These are phyloP conservation scores for Daldinia loculata DNA, from an alignment of 495 filamentous ascomycete species.

Conservation along the genomic window DNA sequence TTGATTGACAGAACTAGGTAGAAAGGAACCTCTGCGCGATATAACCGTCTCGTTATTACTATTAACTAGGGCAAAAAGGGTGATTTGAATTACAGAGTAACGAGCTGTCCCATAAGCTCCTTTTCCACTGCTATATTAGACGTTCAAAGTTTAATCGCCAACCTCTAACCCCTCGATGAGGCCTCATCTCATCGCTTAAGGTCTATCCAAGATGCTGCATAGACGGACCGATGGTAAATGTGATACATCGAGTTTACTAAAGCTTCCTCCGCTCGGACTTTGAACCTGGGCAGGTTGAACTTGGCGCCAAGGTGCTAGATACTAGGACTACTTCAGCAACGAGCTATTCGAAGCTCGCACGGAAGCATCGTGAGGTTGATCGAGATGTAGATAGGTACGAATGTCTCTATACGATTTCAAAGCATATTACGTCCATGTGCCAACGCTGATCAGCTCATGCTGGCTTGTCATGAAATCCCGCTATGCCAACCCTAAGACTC, in stretches of 20 bases:
- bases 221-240: slow-evolving; percentile 29
- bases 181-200: slow-evolving; percentile 11
- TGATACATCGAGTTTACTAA: slow-evolving; percentile 27
- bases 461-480: background rate
- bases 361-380: background rate
- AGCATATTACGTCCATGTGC: background rate
- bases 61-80: background rate
- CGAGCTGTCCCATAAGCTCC: background rate
- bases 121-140: background rate
- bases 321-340: background rate
- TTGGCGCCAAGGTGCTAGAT: slow-evolving; percentile 13
- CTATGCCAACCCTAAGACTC: background rate
- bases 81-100: background rate
- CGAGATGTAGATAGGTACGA: background rate
- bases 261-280: slow-evolving; percentile 8
- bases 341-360: background rate
- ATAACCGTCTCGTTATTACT: too few species aligned
- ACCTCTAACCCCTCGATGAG: background rate
- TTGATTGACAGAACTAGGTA: background rate
- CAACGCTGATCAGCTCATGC: background rate
- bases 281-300: slow-evolving; percentile 7
- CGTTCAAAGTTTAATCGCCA: background rate
- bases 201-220: background rate
- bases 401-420: background rate
- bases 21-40: background rate